Conservation (phyloP, 352 stramenopile species). For the Globisporangium nagaii region DNA sequence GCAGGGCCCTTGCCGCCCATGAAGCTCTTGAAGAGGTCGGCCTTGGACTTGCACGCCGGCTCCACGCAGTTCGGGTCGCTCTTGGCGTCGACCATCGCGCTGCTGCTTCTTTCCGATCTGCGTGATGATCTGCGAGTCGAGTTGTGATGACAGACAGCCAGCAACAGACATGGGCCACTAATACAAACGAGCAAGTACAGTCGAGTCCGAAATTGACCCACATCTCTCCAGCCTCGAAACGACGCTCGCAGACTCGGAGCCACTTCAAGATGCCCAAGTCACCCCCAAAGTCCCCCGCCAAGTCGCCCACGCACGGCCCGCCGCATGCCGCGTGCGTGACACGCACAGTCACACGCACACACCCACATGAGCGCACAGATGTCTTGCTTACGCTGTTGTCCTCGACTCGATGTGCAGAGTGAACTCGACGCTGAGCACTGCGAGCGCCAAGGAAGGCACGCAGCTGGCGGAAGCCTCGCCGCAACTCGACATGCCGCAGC, state of each 20-base stretch:
- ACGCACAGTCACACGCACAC: background rate
- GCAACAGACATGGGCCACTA: constrained; percentile 1
- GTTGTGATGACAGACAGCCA: background rate
- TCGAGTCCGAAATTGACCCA: background rate
- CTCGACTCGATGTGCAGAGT: constrained; percentile 24
- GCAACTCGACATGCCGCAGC: constrained; percentile 74
- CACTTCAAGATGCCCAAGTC: constrained; percentile 17
- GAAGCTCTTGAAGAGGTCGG: constrained; percentile 78
- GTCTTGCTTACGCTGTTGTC: background rate
- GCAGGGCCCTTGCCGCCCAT: constrained; percentile 33
- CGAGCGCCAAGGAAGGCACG: constrained; percentile 57
- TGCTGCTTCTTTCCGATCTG: constrained; percentile 2
- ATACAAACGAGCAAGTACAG: background rate
- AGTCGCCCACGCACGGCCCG: constrained; percentile 14
- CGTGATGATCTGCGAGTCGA: background rate
- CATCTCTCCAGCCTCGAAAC: background rate
- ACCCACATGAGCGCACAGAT: too few relatives aligned
- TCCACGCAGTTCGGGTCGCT: constrained; percentile 83
- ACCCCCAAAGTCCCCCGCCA: constrained; percentile 49
- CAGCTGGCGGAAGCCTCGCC: constrained; percentile 69
- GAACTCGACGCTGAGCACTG: constrained; percentile 50
- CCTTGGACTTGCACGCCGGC: constrained; percentile 81
- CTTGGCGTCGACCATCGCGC: constrained; percentile 31
- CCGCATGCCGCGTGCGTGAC: constrained; percentile 21
- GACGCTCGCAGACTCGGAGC: background rate